These are phyloP conservation scores for Talaromyces sp. DNA, from an alignment of 2,329 filamentous ascomycete genomes.

Conservation along the genomic window DNA sequence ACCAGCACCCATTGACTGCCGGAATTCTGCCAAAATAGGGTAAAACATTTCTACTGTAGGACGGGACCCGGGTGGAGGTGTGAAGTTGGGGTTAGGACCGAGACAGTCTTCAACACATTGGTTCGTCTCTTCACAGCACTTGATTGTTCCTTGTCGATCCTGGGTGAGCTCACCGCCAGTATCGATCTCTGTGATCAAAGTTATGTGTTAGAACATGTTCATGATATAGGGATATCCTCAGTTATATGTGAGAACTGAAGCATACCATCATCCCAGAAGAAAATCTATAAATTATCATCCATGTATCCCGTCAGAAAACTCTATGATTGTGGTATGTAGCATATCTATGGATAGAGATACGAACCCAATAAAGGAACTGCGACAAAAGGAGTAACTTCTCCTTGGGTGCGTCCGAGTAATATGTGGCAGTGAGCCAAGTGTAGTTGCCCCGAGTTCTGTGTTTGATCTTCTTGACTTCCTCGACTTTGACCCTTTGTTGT, in stretches of 20 bases:
- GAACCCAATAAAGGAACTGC: conserved; percentile 1
- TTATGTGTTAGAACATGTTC: neutral
- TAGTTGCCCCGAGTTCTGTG: conserved; percentile 4
- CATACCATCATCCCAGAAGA: conserved; percentile 7
- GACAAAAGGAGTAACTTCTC: conserved; percentile 6
- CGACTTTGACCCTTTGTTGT: neutral
- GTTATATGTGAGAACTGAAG: neutral
- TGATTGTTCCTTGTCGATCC: neutral
- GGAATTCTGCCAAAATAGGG: conserved; percentile 1
- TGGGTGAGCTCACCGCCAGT: conserved; percentile 1
- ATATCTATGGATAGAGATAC: neutral
- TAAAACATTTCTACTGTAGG: conserved; percentile 6
- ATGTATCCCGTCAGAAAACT: neutral
- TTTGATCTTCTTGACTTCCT: conserved; percentile 3
- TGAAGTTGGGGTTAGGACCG: conserved; percentile 2
- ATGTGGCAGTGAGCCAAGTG: neutral
- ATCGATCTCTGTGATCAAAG: neutral
- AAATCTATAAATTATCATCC: neutral
- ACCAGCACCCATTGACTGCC: conserved; percentile 3
- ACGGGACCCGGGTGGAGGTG: neutral
- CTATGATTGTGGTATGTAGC: neutral
- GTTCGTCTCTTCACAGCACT: conserved; percentile 4
- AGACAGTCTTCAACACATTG: conserved; percentile 2
- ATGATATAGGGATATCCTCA: neutral
- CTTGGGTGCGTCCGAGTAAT: conserved; percentile 6